Percentiles rank a stretch among this genome's conserved stretches.
These are phyloP conservation scores for Centaurea solstitialis DNA, from an alignment of 129 eudicot genomes.

Conservation along the genomic window DNA sequence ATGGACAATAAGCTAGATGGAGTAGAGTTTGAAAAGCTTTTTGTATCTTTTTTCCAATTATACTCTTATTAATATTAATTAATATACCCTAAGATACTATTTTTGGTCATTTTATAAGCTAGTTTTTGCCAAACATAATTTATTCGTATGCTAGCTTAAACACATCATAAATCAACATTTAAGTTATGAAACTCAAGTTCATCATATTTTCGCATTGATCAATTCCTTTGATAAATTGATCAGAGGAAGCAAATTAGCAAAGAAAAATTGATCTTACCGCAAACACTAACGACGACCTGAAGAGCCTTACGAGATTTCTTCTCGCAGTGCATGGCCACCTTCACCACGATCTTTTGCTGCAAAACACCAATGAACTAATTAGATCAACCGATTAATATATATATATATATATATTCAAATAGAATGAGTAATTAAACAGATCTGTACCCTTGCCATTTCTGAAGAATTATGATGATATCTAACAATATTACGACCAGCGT, in stretches of 20 bases:
- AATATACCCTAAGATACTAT: too few species aligned
- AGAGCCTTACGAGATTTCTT: conserved; percentile 34
- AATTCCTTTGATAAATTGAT: background rate
- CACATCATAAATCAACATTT: background rate
- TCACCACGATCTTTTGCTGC: conserved; percentile 46
- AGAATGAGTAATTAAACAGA: background rate
- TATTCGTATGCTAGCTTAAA: too few species aligned
- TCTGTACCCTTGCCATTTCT: conserved; percentile 14
- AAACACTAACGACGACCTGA: conserved; percentile 27
- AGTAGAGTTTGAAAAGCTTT: too few species aligned
- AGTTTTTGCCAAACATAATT: too few species aligned
- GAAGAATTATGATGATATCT: background rate
- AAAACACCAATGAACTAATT: conserved; percentile 3
- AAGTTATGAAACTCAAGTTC: background rate
- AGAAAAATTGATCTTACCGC: conserved; percentile 24
- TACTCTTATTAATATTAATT: too few species aligned
- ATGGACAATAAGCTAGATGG: too few species aligned
- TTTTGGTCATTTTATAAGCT: too few species aligned
- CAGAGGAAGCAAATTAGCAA: background rate
- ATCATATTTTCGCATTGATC: background rate
- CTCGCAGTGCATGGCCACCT: conserved; percentile 27
- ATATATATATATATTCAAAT: background rate
- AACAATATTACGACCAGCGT: background rate
- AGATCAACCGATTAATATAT: conserved; percentile 3
- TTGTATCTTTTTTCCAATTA: too few species aligned